phyloP scores from a whole-genome alignment of 2,329 filamentous ascomycete genomes.

The Hymenoscyphus repandus region DNA sequence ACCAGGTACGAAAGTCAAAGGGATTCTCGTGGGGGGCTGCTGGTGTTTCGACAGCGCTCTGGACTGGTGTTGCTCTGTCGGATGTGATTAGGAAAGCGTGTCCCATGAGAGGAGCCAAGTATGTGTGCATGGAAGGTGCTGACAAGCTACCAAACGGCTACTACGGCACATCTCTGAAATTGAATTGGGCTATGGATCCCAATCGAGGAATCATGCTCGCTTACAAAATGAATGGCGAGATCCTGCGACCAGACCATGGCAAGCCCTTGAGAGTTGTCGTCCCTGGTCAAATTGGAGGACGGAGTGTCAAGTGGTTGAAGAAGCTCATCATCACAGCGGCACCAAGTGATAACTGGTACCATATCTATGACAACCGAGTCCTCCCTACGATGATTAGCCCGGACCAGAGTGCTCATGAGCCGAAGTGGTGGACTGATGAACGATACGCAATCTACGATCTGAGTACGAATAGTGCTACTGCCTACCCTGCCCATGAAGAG shows the following conservation, averaged over 20 bases:
- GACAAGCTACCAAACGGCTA: constrained; percentile 83
- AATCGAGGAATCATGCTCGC: constrained; percentile 82
- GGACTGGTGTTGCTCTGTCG: constrained; percentile 73
- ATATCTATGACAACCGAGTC: constrained; percentile 89
- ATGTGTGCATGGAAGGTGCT: constrained; percentile 87
- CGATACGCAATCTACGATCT: constrained; percentile 91
- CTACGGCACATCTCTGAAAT: constrained; percentile 82
- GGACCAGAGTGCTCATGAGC: constrained; percentile 69
- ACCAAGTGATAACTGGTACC: constrained; percentile 91
- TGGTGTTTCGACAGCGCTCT: constrained; percentile 80
- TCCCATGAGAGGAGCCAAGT: constrained; percentile 66
- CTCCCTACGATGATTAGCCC: constrained; percentile 81
- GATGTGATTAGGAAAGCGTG: constrained; percentile 65
- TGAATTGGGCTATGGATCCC: constrained; percentile 82
- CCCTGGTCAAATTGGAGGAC: constrained; percentile 84
- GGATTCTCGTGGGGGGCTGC: constrained; percentile 93
- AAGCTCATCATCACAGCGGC: constrained; percentile 69
- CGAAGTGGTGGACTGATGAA: constrained; percentile 80
- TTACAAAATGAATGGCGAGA: constrained; percentile 85
- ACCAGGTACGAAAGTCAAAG: constrained; percentile 82
- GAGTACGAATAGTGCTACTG: constrained; percentile 78
- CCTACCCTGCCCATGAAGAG: constrained; percentile 75
- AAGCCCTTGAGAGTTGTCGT: constrained; percentile 78
- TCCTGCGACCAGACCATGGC: constrained; percentile 76
- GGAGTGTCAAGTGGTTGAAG: constrained; percentile 91